Conservation (phyloP, 139 green algal species). For the Coccomyxa sp. region DNA sequence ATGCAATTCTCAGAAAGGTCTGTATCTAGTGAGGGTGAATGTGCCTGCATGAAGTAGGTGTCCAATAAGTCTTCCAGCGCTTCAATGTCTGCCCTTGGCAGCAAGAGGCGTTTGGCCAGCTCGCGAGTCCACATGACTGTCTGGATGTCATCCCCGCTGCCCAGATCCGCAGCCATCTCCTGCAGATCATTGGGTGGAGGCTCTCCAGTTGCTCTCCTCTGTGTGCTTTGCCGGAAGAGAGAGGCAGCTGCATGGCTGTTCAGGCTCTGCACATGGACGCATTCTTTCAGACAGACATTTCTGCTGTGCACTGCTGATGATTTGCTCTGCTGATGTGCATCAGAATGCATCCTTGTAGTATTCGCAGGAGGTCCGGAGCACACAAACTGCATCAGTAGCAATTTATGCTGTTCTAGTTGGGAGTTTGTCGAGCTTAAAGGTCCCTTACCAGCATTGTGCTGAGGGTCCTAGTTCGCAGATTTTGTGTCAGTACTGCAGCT, state of each 20-base stretch:
- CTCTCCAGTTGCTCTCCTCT: neutral
- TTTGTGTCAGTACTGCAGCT: neutral
- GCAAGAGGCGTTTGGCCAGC: neutral
- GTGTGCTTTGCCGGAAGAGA: neutral
- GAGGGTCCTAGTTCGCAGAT: neutral
- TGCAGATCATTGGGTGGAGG: neutral
- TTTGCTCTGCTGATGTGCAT: too few species aligned
- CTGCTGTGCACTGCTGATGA: too few species aligned
- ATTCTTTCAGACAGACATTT: too few species aligned
- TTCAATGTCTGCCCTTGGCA: constrained; percentile 13
- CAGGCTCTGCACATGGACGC: neutral
- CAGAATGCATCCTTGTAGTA: too few species aligned
- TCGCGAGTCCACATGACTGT: constrained; percentile 17
- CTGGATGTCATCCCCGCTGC: constrained; percentile 10
- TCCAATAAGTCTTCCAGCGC: constrained; percentile 21
- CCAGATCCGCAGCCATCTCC: constrained; percentile 2
- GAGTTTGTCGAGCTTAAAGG: neutral
- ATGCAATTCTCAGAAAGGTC: neutral
- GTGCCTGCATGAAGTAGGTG: constrained; percentile 20
- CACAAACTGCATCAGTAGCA: too few species aligned
- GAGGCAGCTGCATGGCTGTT: neutral
- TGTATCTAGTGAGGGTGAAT: neutral
- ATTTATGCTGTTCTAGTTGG: too few species aligned
- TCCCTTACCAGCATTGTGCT: neutral
- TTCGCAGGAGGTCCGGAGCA: too few species aligned